Conservation (phyloP, 2,329 filamentous ascomycete genomes). For the Conoideocrella luteorostrata region DNA sequence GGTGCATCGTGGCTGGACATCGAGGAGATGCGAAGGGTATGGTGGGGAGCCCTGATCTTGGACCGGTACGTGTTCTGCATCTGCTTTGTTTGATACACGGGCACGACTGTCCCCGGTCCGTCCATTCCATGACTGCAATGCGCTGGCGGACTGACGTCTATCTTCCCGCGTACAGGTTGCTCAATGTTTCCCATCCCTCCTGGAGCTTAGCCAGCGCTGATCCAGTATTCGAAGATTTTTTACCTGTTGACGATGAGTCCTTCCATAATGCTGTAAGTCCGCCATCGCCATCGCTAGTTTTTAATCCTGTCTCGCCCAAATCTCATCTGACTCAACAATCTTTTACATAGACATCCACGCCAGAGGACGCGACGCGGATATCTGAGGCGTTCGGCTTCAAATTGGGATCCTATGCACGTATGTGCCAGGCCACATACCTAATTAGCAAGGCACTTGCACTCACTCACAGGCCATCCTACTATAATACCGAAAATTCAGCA, state of each 20-base stretch:
- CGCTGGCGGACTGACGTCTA: neutral
- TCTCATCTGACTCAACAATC: too few species aligned
- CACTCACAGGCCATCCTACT: neutral
- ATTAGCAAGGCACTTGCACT: conserved; percentile 4
- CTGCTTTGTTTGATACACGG: neutral
- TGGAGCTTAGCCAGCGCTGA: conserved; percentile 2
- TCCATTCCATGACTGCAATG: too few species aligned
- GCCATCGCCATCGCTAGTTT: neutral
- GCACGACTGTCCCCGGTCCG: too few species aligned
- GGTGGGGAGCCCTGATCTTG: conserved; percentile 11
- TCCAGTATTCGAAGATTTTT: conserved; percentile 7
- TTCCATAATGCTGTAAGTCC: conserved; percentile 5
- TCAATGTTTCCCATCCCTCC: conserved; percentile 2
- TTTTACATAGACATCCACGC: conserved; percentile 6
- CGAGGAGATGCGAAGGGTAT: conserved; percentile 12
- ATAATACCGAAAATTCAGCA: neutral
- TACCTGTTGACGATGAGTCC: conserved; percentile 6
- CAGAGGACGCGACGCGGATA: conserved; percentile 4
- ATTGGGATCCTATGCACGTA: conserved; percentile 5
- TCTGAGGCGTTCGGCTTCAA: conserved; percentile 4
- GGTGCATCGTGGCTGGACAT: conserved; percentile 9
- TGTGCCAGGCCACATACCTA: conserved; percentile 7
- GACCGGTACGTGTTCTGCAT: conserved; percentile 6
- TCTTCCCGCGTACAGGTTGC: neutral
- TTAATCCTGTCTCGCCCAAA: too few species aligned